Percentiles rank a stretch among this genome's conserved stretches.
Conservation (phyloP, 1,139 yeast genomes). For the Suhomyces bribrorum region DNA sequence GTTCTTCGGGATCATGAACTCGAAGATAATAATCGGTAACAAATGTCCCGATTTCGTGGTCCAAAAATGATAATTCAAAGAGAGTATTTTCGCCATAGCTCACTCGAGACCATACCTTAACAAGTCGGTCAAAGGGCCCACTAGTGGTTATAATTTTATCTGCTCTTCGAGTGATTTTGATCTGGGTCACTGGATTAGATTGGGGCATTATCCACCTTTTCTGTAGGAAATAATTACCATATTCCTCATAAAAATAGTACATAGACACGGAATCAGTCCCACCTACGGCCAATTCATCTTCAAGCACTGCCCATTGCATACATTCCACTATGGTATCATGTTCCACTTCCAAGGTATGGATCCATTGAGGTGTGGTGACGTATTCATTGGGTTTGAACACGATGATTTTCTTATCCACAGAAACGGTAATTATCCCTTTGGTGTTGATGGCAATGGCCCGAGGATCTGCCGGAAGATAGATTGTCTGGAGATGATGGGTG, state of each 20-base stretch:
- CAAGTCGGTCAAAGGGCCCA: constrained; percentile 60
- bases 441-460: constrained; percentile 62
- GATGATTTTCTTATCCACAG: constrained; percentile 32
- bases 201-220: constrained; percentile 59
- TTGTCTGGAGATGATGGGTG: constrained; percentile 62
- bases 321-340: constrained; percentile 42
- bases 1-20: constrained; percentile 6
- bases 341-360: constrained; percentile 23
- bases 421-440: constrained; percentile 60
- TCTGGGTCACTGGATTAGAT: constrained; percentile 56
- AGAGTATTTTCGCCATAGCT: constrained; percentile 69
- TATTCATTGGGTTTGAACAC: constrained; percentile 50
- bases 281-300: constrained; percentile 64
- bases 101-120: constrained; percentile 78
- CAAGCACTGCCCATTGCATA: constrained; percentile 65
- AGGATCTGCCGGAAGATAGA: constrained; percentile 71
- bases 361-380: constrained; percentile 53
- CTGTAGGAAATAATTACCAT: constrained; percentile 33
- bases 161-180: constrained; percentile 63
- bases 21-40: constrained; percentile 44
- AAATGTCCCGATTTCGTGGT: constrained; percentile 53
- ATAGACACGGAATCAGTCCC: constrained; percentile 51
- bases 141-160: constrained; percentile 62
- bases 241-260: constrained; percentile 52
- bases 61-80: constrained; percentile 70